phyloP scores from a whole-genome alignment of 1,284 basidiomycete genomes.

The Tranzscheliella williamsii region DNA sequence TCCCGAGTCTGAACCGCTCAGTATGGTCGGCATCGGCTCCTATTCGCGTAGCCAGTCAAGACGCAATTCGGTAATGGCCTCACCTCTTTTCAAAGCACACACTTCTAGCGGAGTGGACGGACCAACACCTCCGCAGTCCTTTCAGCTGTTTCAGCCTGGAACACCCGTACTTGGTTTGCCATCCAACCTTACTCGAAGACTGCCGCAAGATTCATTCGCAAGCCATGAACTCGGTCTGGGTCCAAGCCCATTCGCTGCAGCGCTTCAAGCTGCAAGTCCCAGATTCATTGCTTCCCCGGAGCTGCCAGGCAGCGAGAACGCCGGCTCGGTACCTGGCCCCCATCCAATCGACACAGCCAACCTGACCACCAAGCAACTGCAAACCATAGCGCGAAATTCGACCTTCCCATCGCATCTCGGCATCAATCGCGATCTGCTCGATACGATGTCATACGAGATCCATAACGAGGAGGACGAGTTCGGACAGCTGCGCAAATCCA shows the following conservation, averaged over 20 bases:
- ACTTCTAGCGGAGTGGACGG: background rate
- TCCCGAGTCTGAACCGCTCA: background rate
- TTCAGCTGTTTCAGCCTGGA: background rate
- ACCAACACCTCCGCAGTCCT: too few species aligned
- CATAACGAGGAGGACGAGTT: slow-evolving; percentile 12
- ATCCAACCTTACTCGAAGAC: slow-evolving; percentile 2
- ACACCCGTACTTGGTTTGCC: too few species aligned
- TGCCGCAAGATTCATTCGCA: slow-evolving; percentile 20
- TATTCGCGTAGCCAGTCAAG: slow-evolving; percentile 35
- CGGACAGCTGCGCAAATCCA: background rate
- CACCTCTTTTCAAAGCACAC: slow-evolving; percentile 9
- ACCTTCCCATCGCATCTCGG: slow-evolving; percentile 45
- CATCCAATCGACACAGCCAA: slow-evolving; percentile 24
- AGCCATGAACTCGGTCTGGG: slow-evolving; percentile 31
- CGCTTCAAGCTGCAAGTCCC: slow-evolving; percentile 22
- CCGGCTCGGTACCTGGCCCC: background rate
- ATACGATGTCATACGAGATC: slow-evolving; percentile 5
- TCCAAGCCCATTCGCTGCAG: slow-evolving; percentile 29
- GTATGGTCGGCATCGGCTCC: slow-evolving; percentile 49
- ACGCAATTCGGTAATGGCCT: slow-evolving; percentile 39
- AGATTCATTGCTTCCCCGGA: slow-evolving; percentile 3
- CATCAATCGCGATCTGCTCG: slow-evolving; percentile 32
- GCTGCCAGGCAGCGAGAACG: background rate
- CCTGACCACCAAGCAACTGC: slow-evolving; percentile 45
- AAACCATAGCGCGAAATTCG: slow-evolving; percentile 36